A percentile compares a stretch with the other conserved stretches of the same genome.
These are phyloP conservation scores for Leishmania tarentolae DNA, from an alignment of 208 protist species.

Conservation along the genomic window DNA sequence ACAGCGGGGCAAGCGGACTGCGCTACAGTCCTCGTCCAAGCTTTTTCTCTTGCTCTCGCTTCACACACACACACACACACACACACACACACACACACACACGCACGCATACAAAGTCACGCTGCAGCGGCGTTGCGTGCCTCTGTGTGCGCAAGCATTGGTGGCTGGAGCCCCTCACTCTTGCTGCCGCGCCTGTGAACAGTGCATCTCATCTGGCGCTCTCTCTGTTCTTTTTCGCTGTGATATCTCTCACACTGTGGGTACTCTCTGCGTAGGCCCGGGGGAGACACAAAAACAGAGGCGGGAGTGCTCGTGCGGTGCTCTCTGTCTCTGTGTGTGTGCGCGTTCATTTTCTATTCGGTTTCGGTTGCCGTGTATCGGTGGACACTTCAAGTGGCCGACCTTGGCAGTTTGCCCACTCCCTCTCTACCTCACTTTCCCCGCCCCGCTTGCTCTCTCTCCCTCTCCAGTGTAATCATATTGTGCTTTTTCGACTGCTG, in stretches of 20 bases:
- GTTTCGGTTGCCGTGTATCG: slow-evolving; percentile 15
- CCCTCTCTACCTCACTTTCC: not conserved
- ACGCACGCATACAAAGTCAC: no score
- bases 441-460: not conserved
- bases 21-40: no score
- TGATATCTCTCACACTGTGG: not conserved
- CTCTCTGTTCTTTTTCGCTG: not conserved
- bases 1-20: not conserved
- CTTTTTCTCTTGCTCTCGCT: not conserved
- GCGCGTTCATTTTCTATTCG: not conserved
- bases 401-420: not conserved
- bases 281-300: not conserved
- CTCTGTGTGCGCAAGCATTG: not conserved
- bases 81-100: no score
- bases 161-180: not conserved
- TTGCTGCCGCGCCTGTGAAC: not conserved
- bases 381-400: not conserved
- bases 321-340: not conserved
- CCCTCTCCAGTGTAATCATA: slow-evolving; percentile 3
- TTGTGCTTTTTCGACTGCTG: not conserved
- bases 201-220: not conserved
- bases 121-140: not conserved
- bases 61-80: no score
- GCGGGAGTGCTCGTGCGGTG: not conserved
- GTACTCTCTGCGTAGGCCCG: not conserved